phyloP scores from a whole-genome alignment of 306 rosid genomes.

The Medicago arabica region DNA sequence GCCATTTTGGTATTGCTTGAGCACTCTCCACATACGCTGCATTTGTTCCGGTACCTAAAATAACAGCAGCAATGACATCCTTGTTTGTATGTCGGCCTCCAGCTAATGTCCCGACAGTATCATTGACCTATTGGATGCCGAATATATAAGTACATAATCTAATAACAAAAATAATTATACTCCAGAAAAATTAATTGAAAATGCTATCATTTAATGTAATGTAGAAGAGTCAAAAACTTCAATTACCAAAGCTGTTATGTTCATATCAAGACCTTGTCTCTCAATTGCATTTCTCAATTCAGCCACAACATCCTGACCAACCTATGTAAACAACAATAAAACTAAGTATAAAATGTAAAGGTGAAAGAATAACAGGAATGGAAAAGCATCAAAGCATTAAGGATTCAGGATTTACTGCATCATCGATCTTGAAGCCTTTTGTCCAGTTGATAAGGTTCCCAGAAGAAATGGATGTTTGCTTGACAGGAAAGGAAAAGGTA shows the following conservation, averaged over 20 bases:
- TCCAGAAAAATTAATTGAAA: constrained; percentile 1
- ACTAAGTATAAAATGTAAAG: constrained; percentile 26
- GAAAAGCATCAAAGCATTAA: constrained; percentile 39
- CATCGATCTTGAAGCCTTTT: constrained; percentile 88
- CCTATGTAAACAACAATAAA: constrained; percentile 52
- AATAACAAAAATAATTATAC: constrained; percentile 6
- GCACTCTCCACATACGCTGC: constrained; percentile 92
- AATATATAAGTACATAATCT: constrained; percentile 38
- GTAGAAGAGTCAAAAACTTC: constrained; percentile 24
- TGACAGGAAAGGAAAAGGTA: constrained; percentile 94
- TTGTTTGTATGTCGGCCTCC: constrained; percentile 76
- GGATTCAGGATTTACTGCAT: constrained; percentile 54
- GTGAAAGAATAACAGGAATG: constrained; percentile 26
- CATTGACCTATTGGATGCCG: constrained; percentile 71
- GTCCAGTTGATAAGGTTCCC: constrained; percentile 97
- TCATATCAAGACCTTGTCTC: constrained; percentile 82
- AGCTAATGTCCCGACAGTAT: constrained; percentile 91
- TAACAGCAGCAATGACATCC: constrained; percentile 83
- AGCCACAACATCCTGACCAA: constrained; percentile 81
- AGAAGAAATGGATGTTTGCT: constrained; percentile 81
- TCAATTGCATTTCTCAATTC: constrained; percentile 70
- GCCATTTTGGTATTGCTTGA: constrained; percentile 95
- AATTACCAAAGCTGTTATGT: constrained; percentile 80
- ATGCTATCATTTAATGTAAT: constrained; percentile 17
- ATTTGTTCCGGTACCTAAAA: constrained; percentile 93